phyloP scores from a whole-genome alignment of 345 rosid genomes.

The Xanthoceras sorbifolium region DNA sequence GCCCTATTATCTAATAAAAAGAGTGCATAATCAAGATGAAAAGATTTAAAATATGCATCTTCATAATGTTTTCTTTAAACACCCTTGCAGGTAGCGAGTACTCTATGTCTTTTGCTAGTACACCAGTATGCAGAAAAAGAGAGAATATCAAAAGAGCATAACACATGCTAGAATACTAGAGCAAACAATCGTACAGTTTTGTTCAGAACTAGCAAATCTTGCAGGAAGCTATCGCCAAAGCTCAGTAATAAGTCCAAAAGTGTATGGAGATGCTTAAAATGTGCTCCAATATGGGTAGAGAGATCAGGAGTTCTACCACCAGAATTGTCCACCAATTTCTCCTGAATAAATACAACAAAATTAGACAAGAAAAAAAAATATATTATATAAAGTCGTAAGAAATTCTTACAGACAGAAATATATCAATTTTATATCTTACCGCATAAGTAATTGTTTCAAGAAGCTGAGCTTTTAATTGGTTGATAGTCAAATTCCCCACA shows the following conservation, averaged over 20 bases:
- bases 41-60: too few relatives aligned
- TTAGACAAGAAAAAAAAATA: slow-evolving; percentile 23
- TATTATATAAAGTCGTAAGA: slow-evolving; percentile 1
- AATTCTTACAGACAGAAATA: slow-evolving; percentile 1
- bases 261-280: slow-evolving; percentile 50
- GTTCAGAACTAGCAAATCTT: slow-evolving; percentile 66
- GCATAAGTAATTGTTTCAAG: slow-evolving; percentile 46
- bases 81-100: neutral
- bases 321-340: slow-evolving; percentile 46
- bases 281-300: slow-evolving; percentile 43
- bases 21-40: neutral
- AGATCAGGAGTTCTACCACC: slow-evolving; percentile 28
- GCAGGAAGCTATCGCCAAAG: slow-evolving; percentile 60
- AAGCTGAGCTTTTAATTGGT: slow-evolving; percentile 49
- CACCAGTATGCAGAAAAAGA: neutral
- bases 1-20: too few relatives aligned
- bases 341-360: slow-evolving; percentile 48
- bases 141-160: neutral
- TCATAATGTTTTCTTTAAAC: neutral
- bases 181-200: slow-evolving; percentile 54
- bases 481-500: slow-evolving; percentile 47
- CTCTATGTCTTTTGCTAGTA: neutral
- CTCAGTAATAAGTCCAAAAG: slow-evolving; percentile 56
- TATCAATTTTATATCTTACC: slow-evolving; percentile 45
- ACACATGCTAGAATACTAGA: neutral